A percentile compares a stretch with the other conserved stretches of the same genome.
Conservation (phyloP, 495 filamentous ascomycete genomes). For the Geopyxis carbonaria region DNA sequence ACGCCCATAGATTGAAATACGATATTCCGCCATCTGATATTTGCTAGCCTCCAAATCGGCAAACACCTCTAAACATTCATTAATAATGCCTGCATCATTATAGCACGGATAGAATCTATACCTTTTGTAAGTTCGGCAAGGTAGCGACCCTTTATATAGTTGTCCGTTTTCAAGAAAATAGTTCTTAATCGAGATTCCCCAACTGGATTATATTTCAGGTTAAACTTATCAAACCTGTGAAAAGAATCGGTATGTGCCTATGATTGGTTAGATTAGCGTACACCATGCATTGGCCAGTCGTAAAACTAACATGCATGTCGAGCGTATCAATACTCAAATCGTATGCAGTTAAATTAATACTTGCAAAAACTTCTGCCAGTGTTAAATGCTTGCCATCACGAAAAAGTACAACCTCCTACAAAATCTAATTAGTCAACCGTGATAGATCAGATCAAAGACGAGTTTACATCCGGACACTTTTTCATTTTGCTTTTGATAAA, state of each 20-base stretch:
- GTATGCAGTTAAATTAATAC: slow-evolving; percentile 91
- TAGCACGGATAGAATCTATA: not conserved
- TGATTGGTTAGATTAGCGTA: not conserved
- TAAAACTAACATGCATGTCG: slow-evolving; percentile 74
- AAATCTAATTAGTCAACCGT: slow-evolving; percentile 6
- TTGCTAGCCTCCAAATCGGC: slow-evolving; percentile 97
- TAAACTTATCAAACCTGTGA: slow-evolving; percentile 98
- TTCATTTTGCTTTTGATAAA: slow-evolving; percentile 99
- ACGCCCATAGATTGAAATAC: slow-evolving; percentile 89
- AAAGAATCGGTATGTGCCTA: slow-evolving; percentile 95
- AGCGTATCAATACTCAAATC: slow-evolving; percentile 96
- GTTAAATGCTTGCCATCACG: slow-evolving; percentile 88
- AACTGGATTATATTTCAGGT: slow-evolving; percentile 95
- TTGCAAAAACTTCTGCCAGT: slow-evolving; percentile 83
- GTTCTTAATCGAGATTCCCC: slow-evolving; percentile 87
- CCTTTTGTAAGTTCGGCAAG: slow-evolving; percentile 84
- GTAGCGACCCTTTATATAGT: slow-evolving; percentile 89
- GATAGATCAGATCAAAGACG: not conserved
- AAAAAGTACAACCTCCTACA: slow-evolving; percentile 66
- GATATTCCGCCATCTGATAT: slow-evolving; percentile 99
- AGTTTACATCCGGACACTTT: slow-evolving; percentile 55
- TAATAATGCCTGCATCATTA: not conserved
- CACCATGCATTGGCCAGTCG: too few species aligned
- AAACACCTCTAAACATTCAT: slow-evolving; percentile 53
- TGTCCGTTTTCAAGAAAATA: slow-evolving; percentile 97